These are phyloP conservation scores for Phytophthora brassicae DNA, from an alignment of 352 stramenopile genomes.

Conservation along the genomic window DNA sequence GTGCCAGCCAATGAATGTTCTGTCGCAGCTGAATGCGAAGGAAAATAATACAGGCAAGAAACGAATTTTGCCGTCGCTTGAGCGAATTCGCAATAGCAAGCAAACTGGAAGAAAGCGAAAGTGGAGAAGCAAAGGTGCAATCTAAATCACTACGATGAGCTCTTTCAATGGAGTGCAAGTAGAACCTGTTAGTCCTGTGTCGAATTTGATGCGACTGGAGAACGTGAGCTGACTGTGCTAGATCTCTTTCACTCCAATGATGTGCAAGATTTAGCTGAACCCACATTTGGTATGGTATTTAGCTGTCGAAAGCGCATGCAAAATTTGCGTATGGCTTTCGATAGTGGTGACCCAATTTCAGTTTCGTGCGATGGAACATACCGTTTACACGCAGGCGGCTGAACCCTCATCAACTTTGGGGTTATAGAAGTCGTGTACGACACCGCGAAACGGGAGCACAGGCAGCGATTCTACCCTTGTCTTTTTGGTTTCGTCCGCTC, in stretches of 20 bases:
- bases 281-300: neutral
- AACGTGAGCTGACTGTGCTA: neutral
- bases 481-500: too few relatives aligned
- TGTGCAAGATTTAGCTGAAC: neutral
- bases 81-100: neutral
- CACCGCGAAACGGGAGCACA: too few relatives aligned
- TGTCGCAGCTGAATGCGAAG: neutral
- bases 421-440: too few relatives aligned
- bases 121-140: neutral
- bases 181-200: neutral
- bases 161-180: neutral
- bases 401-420: too few relatives aligned
- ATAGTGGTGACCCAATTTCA: neutral
- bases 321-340: neutral
- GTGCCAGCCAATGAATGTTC: neutral
- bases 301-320: neutral
- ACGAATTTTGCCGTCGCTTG: neutral
- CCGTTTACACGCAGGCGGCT: too few relatives aligned
- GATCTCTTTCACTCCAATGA: neutral
- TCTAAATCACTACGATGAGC: neutral
- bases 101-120: neutral
- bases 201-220: neutral
- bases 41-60: neutral
- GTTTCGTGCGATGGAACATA: too few relatives aligned
- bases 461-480: too few relatives aligned